phyloP scores from a whole-genome alignment of 2,329 filamentous ascomycete species.

The Calycina herbarum region DNA sequence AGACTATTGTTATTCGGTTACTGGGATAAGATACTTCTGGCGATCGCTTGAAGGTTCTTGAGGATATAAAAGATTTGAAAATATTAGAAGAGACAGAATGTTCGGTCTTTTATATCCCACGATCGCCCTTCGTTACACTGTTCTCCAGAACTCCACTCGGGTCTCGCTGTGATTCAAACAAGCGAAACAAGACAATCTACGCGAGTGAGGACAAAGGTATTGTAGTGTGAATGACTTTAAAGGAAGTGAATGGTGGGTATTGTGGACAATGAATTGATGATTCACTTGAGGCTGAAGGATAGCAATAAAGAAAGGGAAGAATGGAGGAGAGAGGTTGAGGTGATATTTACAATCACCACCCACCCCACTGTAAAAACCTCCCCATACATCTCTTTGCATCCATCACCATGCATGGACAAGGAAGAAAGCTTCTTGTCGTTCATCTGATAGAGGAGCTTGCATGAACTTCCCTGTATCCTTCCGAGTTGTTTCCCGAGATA shows the following conservation, averaged over 20 bases:
- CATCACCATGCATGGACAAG: conserved; percentile 2
- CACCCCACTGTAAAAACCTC: not conserved
- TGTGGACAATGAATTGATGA: not conserved
- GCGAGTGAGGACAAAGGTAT: not conserved
- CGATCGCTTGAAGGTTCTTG: not conserved
- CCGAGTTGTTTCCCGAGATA: not conserved
- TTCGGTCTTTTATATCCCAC: not conserved
- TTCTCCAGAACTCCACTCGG: not conserved
- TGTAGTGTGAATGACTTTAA: not conserved
- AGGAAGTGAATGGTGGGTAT: not conserved
- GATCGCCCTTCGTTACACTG: not conserved
- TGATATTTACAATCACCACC: not conserved
- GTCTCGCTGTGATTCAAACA: not conserved
- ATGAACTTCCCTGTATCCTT: not conserved
- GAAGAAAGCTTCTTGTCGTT: not conserved
- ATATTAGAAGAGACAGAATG: not conserved
- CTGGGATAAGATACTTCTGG: not conserved
- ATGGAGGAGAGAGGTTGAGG: not conserved
- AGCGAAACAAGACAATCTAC: not conserved
- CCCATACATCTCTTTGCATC: not conserved
- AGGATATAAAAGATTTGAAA: not conserved
- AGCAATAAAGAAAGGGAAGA: not conserved
- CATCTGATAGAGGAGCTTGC: not conserved
- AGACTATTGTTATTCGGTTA: not conserved
- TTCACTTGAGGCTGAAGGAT: not conserved